Conservation (phyloP, 1,284 basidiomycete genomes). For the Sanghuangporus weigelae region DNA sequence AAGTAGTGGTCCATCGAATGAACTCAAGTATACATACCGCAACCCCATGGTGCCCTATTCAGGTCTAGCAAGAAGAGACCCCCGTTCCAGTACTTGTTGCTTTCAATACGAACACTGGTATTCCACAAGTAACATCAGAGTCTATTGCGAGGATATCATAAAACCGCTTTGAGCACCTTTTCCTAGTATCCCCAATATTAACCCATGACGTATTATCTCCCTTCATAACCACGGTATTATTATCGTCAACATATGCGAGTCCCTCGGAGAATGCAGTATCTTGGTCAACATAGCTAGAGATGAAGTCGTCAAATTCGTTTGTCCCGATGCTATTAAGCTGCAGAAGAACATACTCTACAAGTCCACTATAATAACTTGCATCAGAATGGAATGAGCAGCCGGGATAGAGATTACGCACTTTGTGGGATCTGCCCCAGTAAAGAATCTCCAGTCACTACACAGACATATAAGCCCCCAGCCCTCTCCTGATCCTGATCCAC, state of each 20-base stretch:
- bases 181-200: constrained; percentile 43
- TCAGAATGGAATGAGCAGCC: constrained; percentile 16
- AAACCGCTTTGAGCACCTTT: constrained; percentile 40
- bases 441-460: constrained; percentile 36
- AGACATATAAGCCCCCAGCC: neutral
- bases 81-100: constrained; percentile 50
- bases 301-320: constrained; percentile 3
- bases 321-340: neutral
- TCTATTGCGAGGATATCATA: neutral
- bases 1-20: neutral
- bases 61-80: constrained; percentile 68
- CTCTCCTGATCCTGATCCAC: neutral
- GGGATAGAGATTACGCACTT: constrained; percentile 39
- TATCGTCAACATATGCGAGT: constrained; percentile 47
- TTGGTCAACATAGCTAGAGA: constrained; percentile 46
- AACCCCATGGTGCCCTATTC: constrained; percentile 66
- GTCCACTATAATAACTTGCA: constrained; percentile 37
- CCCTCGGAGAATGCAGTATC: constrained; percentile 40
- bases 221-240: constrained; percentile 65
- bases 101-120: constrained; percentile 55
- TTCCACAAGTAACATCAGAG: neutral
- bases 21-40: constrained; percentile 39
- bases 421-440: constrained; percentile 56
- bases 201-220: constrained; percentile 61
- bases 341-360: constrained; percentile 44